Evolutionary conservation across 495 filamentous ascomycete species (phyloP).

Genomic region (Xylona heveae): DNA sequence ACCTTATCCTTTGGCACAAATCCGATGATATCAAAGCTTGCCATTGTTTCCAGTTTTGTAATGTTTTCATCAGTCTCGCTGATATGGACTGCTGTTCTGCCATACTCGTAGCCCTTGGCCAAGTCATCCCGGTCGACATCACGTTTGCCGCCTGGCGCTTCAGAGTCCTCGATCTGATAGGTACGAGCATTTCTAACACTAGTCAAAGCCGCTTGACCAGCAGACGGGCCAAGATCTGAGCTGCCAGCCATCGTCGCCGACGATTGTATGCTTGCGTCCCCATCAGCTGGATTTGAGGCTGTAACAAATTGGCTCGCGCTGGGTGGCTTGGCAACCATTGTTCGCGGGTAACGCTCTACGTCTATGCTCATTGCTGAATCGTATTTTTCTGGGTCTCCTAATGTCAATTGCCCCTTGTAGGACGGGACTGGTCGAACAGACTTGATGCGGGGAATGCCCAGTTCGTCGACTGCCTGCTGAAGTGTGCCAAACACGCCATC

Average conservation of each 20-base stretch:
- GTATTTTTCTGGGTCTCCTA: conserved; percentile 57
- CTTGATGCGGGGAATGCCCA: conserved; percentile 62
- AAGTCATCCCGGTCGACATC: conserved; percentile 71
- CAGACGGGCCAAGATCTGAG: conserved; percentile 21
- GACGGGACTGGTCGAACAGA: conserved; percentile 42
- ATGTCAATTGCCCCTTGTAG: conserved; percentile 59
- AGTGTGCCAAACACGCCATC: conserved; percentile 62
- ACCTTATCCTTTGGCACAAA: conserved; percentile 63
- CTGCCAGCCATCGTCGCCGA: conserved; percentile 20
- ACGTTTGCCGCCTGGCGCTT: conserved; percentile 54
- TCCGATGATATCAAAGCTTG: conserved; percentile 60
- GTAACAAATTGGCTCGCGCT: conserved; percentile 56
- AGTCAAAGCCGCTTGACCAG: conserved; percentile 27
- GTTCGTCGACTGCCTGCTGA: conserved; percentile 57
- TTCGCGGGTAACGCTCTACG: conserved; percentile 77
- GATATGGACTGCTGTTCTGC: conserved; percentile 77
- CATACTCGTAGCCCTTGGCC: conserved; percentile 87
- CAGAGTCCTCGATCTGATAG: conserved; percentile 60
- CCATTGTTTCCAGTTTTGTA: conserved; percentile 55
- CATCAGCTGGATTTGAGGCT: conserved; percentile 22
- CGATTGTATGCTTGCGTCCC: conserved; percentile 23
- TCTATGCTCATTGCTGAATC: conserved; percentile 63
- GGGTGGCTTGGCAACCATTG: conserved; percentile 47
- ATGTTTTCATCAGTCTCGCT: conserved; percentile 63
- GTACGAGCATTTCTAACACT: conserved; percentile 47